Evolutionary conservation across 495 filamentous ascomycete genomes (phyloP), one percentile per base, ranked within the genome.

Genomic region (Xylaria venustula): DNA sequence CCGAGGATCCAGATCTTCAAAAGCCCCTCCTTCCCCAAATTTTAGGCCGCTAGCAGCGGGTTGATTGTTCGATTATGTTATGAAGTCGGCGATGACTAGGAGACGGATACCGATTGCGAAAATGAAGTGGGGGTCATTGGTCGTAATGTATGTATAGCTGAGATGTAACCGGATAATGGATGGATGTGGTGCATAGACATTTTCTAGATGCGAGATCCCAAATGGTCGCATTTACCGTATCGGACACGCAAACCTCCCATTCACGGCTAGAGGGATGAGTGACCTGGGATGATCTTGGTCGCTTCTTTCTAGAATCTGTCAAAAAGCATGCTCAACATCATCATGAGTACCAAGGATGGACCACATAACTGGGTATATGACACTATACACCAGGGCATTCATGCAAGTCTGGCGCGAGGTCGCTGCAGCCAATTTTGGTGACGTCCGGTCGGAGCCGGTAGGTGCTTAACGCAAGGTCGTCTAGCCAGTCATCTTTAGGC

Each of bases 331-430:
- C 26, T 23, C 23, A 47, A 40, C 14, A 40, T 8, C 37, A 40
- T 7, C 30, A 34, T 34, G 5, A 34, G 5, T 5, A 34, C 11
- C 37, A 20, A 49, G 17, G 7, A 30, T 17, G 54, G 30, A 14
- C 30, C 9, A 14, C 19, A 12, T 37, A 20, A 20, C 28, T 37
- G 44, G 44, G 37, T 40, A 40, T 11, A 8, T 15, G 37, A 40
- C 14, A 40, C 30, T 11, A 11, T 34, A 34, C 30, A n/a, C 30
- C 30, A 5, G 14, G 37, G 44, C 30, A 49, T 40, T 40, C 30
- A 58, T 58, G 54, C 54, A 49, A 37, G 54, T 37, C 26, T 20
- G 54, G n/a, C 22, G 30, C 20, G 37, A 45, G 53, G 41, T 55
- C 53, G 25, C 40, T 15, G 25, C 37, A 42, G 37, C 37, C 36